phyloP scores from a whole-genome alignment of 2,329 filamentous ascomycete species.

The Fusarium luffae region DNA sequence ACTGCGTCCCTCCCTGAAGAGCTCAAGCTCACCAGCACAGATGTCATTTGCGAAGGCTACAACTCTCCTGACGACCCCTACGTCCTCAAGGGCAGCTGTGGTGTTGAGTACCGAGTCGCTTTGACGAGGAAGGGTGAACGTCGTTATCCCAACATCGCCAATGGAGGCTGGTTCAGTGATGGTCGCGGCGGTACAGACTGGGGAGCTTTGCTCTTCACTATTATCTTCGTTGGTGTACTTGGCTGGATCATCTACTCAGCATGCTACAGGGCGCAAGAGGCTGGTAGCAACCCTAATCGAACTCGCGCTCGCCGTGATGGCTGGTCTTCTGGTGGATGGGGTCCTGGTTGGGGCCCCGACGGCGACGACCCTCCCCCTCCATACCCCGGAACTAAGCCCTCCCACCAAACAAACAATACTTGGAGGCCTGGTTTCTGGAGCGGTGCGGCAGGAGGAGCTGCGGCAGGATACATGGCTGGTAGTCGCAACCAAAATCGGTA shows the following conservation, averaged over 20 bases:
- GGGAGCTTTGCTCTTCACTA: slow-evolving; percentile 64
- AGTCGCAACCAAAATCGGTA: slow-evolving; percentile 52
- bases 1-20: slow-evolving; percentile 69
- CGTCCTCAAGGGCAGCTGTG: slow-evolving; percentile 91
- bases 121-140: slow-evolving; percentile 81
- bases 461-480: slow-evolving; percentile 73
- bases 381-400: slow-evolving; percentile 55
- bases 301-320: slow-evolving; percentile 42
- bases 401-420: slow-evolving; percentile 54
- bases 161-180: slow-evolving; percentile 51
- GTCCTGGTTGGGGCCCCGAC: slow-evolving; percentile 53
- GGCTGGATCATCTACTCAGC: slow-evolving; percentile 71
- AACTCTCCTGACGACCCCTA: slow-evolving; percentile 79
- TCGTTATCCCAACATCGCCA: slow-evolving; percentile 69
- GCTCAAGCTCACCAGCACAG: slow-evolving; percentile 81
- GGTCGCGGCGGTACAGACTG: slow-evolving; percentile 48
- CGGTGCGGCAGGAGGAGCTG: slow-evolving; percentile 74
- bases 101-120: slow-evolving; percentile 85
- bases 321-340: slow-evolving; percentile 53
- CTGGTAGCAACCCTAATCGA: slow-evolving; percentile 17
- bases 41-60: slow-evolving; percentile 95
- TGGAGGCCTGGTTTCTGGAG: slow-evolving; percentile 83
- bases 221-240: slow-evolving; percentile 70
- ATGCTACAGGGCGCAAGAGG: slow-evolving; percentile 46
- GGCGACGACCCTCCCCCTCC: slow-evolving; percentile 65